Evolutionary conservation across 2,329 filamentous ascomycete species (phyloP).

Genomic region (Colletotrichum tamarilloi): DNA sequence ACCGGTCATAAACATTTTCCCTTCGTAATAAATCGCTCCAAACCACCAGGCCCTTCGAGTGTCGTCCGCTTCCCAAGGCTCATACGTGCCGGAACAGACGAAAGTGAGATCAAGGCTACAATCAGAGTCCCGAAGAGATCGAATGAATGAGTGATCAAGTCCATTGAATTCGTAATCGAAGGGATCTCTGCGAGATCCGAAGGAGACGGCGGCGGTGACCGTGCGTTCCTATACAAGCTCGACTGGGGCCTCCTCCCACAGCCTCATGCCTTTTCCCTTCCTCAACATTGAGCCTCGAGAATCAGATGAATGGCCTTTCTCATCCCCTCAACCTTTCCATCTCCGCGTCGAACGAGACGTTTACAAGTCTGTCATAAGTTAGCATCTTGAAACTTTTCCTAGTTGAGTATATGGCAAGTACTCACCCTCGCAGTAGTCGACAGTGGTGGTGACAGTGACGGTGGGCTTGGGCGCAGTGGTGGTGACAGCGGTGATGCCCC

Average conservation of each 20-base stretch:
- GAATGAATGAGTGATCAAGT: background rate
- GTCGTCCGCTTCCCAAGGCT: background rate
- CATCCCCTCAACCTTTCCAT: background rate
- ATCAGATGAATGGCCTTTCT: slow-evolving; percentile 1
- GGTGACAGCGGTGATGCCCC: slow-evolving; percentile 52
- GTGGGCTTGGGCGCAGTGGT: slow-evolving; percentile 52
- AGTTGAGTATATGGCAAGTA: background rate
- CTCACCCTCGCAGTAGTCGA: slow-evolving; percentile 52
- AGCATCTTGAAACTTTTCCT: background rate
- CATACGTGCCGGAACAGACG: too few relatives aligned
- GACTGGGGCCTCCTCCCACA: slow-evolving; percentile 1
- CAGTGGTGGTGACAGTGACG: slow-evolving; percentile 53
- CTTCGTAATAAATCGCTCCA: slow-evolving; percentile 3
- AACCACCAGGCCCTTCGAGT: background rate
- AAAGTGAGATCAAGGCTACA: background rate
- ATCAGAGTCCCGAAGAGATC: background rate
- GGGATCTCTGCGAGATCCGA: background rate
- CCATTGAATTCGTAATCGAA: slow-evolving; percentile 23
- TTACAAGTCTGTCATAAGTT: slow-evolving; percentile 23
- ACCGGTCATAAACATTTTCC: slow-evolving; percentile 28
- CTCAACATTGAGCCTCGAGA: slow-evolving; percentile 13
- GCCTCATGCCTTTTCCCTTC: background rate
- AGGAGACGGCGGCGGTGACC: background rate
- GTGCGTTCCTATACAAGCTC: slow-evolving; percentile 9
- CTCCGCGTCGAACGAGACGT: background rate